A percentile compares a stretch with the other conserved stretches of the same genome.
Evolutionary conservation across 805 yeast genomes (phyloP).

Genomic region (Ogataea methylovora): DNA sequence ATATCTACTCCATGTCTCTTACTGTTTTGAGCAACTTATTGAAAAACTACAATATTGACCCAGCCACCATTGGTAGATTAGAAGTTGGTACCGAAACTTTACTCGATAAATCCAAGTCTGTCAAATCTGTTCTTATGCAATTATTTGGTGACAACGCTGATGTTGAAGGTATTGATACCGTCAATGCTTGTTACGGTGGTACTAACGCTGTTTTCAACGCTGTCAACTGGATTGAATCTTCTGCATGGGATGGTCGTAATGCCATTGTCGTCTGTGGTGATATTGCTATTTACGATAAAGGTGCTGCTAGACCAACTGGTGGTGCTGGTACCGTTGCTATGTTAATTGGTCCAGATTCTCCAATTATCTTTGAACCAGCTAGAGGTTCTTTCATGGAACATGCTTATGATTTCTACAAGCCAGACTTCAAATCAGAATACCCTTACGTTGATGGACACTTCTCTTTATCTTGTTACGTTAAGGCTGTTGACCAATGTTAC

Average conservation of each 20-base stretch:
- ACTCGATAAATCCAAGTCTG: slow-evolving; percentile 93
- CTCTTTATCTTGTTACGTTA: slow-evolving; percentile 88
- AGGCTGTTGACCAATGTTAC: slow-evolving; percentile 87
- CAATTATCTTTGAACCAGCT: slow-evolving; percentile 80
- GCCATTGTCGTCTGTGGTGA: slow-evolving; percentile 97
- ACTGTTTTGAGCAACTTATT: slow-evolving; percentile 79
- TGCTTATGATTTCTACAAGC: slow-evolving; percentile 97
- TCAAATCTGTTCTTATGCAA: slow-evolving; percentile 93
- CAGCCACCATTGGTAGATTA: slow-evolving; percentile 77
- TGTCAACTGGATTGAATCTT: slow-evolving; percentile 91
- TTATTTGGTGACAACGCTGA: slow-evolving; percentile 83
- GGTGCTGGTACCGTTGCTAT: slow-evolving; percentile 97
- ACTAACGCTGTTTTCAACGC: slow-evolving; percentile 92
- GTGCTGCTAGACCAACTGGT: slow-evolving; percentile 99
- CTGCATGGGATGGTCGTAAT: slow-evolving; percentile 96
- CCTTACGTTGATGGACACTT: slow-evolving; percentile 97
- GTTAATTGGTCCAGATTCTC: slow-evolving; percentile 96
- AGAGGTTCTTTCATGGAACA: slow-evolving; percentile 95
- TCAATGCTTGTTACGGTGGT: slow-evolving; percentile 99
- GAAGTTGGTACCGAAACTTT: slow-evolving; percentile 98
- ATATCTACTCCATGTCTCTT: slow-evolving; percentile 87
- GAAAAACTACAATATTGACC: slow-evolving; percentile 76
- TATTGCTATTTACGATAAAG: slow-evolving; percentile 94
- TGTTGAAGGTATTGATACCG: slow-evolving; percentile 91
- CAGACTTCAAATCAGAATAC: slow-evolving; percentile 92